phyloP scores from a whole-genome alignment of 805 yeast genomes.

The Saccharomyces mikatae region DNA sequence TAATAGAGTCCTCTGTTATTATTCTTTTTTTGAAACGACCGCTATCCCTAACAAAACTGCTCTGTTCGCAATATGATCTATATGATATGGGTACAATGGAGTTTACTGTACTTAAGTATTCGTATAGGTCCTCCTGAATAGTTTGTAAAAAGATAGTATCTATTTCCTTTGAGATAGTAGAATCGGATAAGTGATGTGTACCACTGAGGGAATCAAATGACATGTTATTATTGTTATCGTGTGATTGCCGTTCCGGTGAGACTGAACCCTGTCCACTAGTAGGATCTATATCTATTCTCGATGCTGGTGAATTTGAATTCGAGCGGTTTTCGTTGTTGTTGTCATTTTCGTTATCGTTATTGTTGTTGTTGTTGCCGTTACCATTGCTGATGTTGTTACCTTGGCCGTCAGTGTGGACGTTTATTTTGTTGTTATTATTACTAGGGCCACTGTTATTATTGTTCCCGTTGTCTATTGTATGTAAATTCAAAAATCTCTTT shows the following conservation, averaged over 20 bases:
- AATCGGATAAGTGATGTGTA: not conserved
- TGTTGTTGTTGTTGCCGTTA: not conserved
- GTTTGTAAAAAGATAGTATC: constrained; percentile 2
- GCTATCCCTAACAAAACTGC: constrained; percentile 8
- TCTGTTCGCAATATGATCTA: constrained; percentile 10
- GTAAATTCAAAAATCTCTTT: constrained; percentile 6
- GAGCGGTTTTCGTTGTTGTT: not conserved
- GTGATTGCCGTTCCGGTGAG: not conserved
- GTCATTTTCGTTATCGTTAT: not conserved
- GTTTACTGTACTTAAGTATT: constrained; percentile 13
- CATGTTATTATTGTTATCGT: not conserved
- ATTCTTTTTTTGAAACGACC: constrained; percentile 6
- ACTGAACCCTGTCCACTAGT: not conserved
- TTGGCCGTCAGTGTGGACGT: not conserved
- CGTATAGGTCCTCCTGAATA: constrained; percentile 13
- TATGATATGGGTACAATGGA: constrained; percentile 14
- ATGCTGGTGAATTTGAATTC: not conserved
- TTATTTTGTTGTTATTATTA: not conserved
- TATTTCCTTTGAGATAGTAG: not conserved
- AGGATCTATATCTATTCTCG: not conserved
- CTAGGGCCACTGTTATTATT: not conserved
- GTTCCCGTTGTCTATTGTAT: not conserved
- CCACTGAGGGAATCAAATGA: not conserved
- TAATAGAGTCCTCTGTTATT: not conserved
- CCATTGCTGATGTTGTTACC: not conserved